phyloP scores from a whole-genome alignment of 352 stramenopile species.

The Phytophthora citrophthora region DNA sequence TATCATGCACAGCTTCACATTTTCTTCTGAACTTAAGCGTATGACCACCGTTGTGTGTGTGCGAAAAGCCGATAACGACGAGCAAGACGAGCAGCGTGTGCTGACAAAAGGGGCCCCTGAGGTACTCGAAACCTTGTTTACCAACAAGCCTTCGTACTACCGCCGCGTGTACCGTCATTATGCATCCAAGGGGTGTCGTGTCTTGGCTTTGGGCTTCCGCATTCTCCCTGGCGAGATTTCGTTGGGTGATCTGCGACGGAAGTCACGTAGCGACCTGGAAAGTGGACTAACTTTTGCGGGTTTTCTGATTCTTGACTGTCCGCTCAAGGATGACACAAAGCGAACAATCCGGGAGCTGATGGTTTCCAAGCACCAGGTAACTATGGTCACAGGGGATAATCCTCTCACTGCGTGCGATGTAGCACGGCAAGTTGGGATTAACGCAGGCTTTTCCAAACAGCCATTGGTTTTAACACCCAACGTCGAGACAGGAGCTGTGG shows the following conservation, averaged over 20 bases:
- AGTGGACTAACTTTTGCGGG: constrained; percentile 94
- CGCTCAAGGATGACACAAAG: constrained; percentile 97
- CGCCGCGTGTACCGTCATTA: constrained; percentile 84
- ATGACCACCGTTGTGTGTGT: constrained; percentile 96
- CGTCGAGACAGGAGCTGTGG: constrained; percentile 35
- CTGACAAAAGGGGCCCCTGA: constrained; percentile 99
- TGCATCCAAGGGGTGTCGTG: constrained; percentile 83
- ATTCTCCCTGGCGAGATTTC: constrained; percentile 72
- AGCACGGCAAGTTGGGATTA: constrained; percentile 95
- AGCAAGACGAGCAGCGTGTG: constrained; percentile 83
- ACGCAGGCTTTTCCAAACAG: constrained; percentile 87
- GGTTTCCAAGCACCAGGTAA: constrained; percentile 90
- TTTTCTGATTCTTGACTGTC: constrained; percentile 91
- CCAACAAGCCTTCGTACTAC: constrained; percentile 91
- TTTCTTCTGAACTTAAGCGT: constrained; percentile 95
- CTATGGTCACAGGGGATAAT: constrained; percentile 99
- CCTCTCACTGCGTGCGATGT: constrained; percentile 98
- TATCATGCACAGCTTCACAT: constrained; percentile 97
- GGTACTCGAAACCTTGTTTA: constrained; percentile 87
- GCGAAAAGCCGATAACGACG: constrained; percentile 70
- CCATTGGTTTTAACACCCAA: constrained; percentile 74
- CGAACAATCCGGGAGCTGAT: constrained; percentile 94
- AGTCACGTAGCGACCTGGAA: constrained; percentile 91
- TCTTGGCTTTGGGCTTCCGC: constrained; percentile 97
- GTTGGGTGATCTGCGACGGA: constrained; percentile 67